Conservation (phyloP, 2,329 filamentous ascomycete species). For the Camptophora hylomeconis region DNA sequence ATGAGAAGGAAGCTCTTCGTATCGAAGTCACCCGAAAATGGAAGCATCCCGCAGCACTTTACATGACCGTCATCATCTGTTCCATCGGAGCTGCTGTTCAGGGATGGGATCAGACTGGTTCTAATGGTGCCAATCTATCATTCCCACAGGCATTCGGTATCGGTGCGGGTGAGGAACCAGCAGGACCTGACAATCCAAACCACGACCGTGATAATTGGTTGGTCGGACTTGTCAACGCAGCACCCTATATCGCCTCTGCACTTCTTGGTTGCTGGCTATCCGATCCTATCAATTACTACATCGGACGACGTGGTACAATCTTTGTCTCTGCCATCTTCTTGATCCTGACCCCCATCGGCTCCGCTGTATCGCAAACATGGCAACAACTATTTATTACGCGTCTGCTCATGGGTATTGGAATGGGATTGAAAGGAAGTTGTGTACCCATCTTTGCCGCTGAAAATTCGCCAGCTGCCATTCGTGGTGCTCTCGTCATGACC, state of each 20-base stretch:
- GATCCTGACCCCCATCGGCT: constrained; percentile 19
- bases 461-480: constrained; percentile 22
- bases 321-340: constrained; percentile 22
- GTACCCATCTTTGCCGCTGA: constrained; percentile 21
- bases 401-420: constrained; percentile 20
- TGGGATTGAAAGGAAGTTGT: constrained; percentile 20
- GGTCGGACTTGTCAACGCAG: constrained; percentile 31
- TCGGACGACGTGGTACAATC: constrained; percentile 20
- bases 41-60: constrained; percentile 24
- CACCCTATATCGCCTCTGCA: constrained; percentile 50
- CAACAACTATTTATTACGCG: constrained; percentile 18
- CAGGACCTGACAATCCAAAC: constrained; percentile 6
- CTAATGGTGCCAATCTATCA: constrained; percentile 32
- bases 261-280: constrained; percentile 32
- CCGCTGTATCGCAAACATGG: constrained; percentile 19
- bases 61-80: constrained; percentile 26
- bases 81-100: constrained; percentile 32
- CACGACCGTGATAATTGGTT: constrained; percentile 25
- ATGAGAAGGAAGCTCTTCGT: constrained; percentile 23
- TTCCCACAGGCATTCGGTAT: constrained; percentile 26
- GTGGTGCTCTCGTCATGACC: constrained; percentile 68
- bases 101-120: constrained; percentile 32
- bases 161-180: constrained; percentile 9
- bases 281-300: constrained; percentile 19
- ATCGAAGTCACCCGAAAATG: constrained; percentile 24